These are phyloP conservation scores for Anthracocystis panici-leucophaei DNA, from an alignment of 1,284 basidiomycete species.

Conservation along the genomic window DNA sequence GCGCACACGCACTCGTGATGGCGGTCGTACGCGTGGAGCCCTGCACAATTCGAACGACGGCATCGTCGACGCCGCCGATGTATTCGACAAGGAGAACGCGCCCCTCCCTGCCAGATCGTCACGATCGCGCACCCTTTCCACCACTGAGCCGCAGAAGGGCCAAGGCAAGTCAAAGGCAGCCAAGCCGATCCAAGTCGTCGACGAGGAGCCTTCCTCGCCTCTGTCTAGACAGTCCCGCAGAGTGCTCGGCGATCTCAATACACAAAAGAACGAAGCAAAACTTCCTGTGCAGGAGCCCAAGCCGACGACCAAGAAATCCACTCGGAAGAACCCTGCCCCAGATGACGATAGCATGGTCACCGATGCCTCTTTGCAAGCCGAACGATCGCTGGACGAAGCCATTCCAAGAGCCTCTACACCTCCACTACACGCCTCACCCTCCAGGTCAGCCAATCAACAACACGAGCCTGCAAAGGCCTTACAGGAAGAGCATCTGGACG, in stretches of 20 bases:
- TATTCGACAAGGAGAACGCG: slow-evolving; percentile 47
- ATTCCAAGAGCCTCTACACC: slow-evolving; percentile 48
- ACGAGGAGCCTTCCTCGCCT: slow-evolving; percentile 10
- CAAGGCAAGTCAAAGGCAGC: slow-evolving; percentile 26
- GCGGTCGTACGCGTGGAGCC: slow-evolving; percentile 19
- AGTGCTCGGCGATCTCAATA: slow-evolving; percentile 39
- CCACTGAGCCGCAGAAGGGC: slow-evolving; percentile 27
- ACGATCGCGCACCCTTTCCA: slow-evolving; percentile 25
- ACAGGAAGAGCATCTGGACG: slow-evolving; percentile 4
- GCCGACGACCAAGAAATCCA: not conserved
- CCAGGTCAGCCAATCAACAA: slow-evolving; percentile 3
- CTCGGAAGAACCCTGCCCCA: slow-evolving; percentile 5
- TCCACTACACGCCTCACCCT: slow-evolving; percentile 23
- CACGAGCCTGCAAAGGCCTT: not conserved
- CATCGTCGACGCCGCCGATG: slow-evolving; percentile 21
- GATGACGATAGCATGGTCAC: slow-evolving; percentile 48
- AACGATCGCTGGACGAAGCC: slow-evolving; percentile 4
- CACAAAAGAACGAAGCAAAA: slow-evolving; percentile 5
- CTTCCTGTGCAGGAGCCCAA: slow-evolving; percentile 5
- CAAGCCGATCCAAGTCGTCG: slow-evolving; percentile 16
- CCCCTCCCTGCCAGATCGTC: slow-evolving; percentile 27
- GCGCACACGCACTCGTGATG: slow-evolving; percentile 32
- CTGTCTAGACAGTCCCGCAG: slow-evolving; percentile 17
- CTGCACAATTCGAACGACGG: slow-evolving; percentile 15
- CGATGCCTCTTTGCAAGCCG: slow-evolving; percentile 10